Evolutionary conservation across 208 protist genomes (phyloP).

Genomic region (Angomonas desouzai): DNA sequence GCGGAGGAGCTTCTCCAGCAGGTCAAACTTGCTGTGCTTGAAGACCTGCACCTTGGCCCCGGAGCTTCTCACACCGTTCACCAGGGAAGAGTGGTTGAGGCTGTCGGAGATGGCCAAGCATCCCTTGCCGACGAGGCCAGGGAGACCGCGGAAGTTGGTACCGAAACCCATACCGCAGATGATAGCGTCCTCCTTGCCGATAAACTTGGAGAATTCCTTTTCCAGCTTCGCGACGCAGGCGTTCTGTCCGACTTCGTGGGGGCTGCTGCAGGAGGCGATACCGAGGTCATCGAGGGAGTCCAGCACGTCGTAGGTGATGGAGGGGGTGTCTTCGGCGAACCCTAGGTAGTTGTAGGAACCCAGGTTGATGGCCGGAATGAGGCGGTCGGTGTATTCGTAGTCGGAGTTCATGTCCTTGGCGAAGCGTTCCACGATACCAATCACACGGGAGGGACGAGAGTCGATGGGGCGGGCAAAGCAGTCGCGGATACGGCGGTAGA

Average conservation of each 20-base stretch:
- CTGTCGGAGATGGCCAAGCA: conserved; percentile 93
- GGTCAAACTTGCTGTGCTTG: conserved; percentile 91
- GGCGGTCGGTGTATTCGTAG: conserved; percentile 81
- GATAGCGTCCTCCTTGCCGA: conserved; percentile 93
- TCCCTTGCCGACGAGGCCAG: conserved; percentile 94
- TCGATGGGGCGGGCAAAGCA: conserved; percentile 91
- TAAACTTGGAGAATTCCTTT: conserved; percentile 86
- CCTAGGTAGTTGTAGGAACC: conserved; percentile 99
- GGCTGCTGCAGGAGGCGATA: conserved; percentile 57
- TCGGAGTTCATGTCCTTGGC: conserved; percentile 85
- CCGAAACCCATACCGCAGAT: conserved; percentile 94
- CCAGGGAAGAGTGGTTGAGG: conserved; percentile 97
- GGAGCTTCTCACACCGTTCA: conserved; percentile 92
- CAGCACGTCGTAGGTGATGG: conserved; percentile 77
- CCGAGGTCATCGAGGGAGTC: conserved; percentile 82
- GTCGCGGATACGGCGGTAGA: conserved; percentile 92
- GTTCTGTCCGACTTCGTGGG: conserved; percentile 65
- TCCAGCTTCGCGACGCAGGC: conserved; percentile 76
- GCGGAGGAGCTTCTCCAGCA: conserved; percentile 91
- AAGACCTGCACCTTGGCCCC: conserved; percentile 91
- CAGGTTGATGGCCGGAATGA: conserved; percentile 92
- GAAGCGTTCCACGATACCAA: conserved; percentile 91
- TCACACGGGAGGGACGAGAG: conserved; percentile 86
- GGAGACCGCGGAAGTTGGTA: conserved; percentile 86
- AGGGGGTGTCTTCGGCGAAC: conserved; percentile 92